These are phyloP conservation scores for Excoecaria cochinchinensis DNA, from an alignment of 345 rosid genomes.

Conservation along the genomic window DNA sequence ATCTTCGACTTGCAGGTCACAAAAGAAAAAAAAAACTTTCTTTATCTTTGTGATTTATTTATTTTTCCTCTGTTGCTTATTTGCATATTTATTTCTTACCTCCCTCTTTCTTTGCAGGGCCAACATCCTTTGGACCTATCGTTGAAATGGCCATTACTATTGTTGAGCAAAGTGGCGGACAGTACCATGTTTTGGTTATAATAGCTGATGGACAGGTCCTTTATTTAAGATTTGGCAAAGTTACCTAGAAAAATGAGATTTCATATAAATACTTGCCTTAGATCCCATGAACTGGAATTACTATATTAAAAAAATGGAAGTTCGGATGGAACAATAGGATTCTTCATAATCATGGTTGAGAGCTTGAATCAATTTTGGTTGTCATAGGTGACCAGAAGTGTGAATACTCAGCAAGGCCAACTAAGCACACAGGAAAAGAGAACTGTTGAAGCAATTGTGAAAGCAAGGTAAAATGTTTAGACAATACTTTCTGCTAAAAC, in stretches of 20 bases:
- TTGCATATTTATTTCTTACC: background rate
- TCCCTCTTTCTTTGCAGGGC: conserved; percentile 47
- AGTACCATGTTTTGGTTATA: conserved; percentile 87
- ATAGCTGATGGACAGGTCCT: conserved; percentile 98
- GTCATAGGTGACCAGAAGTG: conserved; percentile 87
- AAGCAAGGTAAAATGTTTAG: conserved; percentile 64
- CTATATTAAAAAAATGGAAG: background rate
- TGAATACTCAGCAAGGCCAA: conserved; percentile 68
- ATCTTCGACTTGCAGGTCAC: conserved; percentile 79
- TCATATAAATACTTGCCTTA: background rate
- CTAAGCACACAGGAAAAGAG: conserved; percentile 89
- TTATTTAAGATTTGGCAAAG: background rate
- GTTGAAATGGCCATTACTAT: conserved; percentile 95
- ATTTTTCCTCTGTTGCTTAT: conserved; percentile 1
- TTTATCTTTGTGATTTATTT: background rate
- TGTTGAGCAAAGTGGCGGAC: conserved; percentile 88
- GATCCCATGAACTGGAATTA: background rate
- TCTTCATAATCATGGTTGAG: background rate
- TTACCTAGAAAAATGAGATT: background rate
- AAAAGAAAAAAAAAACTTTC: background rate
- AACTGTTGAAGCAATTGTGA: conserved; percentile 89
- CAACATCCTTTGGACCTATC: conserved; percentile 95
- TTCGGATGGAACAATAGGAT: background rate
- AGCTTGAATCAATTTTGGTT: conserved; percentile 3
- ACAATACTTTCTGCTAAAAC: background rate